Evolutionary conservation across 78 protist species (phyloP), one percentile per base, ranked within the genome.

Genomic region (Chrysochromulina tobinii): DNA sequence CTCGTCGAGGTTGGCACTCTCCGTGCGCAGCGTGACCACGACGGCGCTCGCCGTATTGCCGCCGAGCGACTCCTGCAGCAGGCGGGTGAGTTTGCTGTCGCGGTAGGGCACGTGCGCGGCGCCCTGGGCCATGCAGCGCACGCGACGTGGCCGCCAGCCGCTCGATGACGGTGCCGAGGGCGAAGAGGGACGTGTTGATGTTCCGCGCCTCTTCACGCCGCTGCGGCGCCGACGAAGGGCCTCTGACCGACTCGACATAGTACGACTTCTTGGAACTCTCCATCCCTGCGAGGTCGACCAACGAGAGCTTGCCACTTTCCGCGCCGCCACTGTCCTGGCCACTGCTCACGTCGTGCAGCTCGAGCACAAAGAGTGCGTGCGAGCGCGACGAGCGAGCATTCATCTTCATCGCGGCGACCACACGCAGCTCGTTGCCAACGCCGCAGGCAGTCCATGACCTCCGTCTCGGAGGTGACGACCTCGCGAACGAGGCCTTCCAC

Each of bases 271-370:
- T 58, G 59, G 64, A 23, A 18, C 95, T 93, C 88, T 95, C 95
- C 25, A 93, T 88, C 1, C 97, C 97, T 7, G 97, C 97, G 53
- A 96, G 85, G 77, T 96, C 97, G 57, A 96, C 97, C 55, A 96
- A 75, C 85, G 94, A 94, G 48, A 97, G 94, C 93, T 95, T 95
- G 73, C 96, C 96, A 48, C 8, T 72, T 69, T 8, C 27, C 53
- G 75, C 85, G 66, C 68, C 72, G 38, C 38, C 38, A 38, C 38
- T 38, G 64, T 59, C 64, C 64, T 59, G 64, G 87, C 14, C 55
- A 20, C 23, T 15, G 55, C 89, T 94, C 38, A 17, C 25, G 59
- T 91, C 93, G 67, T 94, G 94, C 23, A 86, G 85, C 53, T 92
- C 86, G 64, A 96, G 84, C 55, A 91, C 85, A 50, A 96, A 94